Percentiles rank a stretch among this genome's conserved stretches.
These are phyloP conservation scores for Wickerhamiella alocasiicola DNA, from an alignment of 805 yeast genomes.

Conservation along the genomic window DNA sequence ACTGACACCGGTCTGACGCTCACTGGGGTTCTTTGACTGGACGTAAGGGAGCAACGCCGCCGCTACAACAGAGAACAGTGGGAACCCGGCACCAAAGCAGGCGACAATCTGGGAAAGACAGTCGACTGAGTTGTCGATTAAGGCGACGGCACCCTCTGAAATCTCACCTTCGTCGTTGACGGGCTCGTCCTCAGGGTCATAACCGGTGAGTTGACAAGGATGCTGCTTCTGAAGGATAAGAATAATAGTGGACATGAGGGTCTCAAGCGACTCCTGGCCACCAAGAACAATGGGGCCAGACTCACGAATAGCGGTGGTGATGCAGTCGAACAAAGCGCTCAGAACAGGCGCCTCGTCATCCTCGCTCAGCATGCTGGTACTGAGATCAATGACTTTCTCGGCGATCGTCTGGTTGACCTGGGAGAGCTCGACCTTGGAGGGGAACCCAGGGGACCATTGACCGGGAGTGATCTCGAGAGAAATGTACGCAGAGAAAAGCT, in stretches of 20 bases:
- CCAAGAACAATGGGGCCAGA: slow-evolving; percentile 62
- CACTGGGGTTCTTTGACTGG: slow-evolving; percentile 42
- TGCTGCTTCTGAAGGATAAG: slow-evolving; percentile 70
- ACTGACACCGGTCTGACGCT: slow-evolving; percentile 77
- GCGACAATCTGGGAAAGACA: slow-evolving; percentile 64
- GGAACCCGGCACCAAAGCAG: slow-evolving; percentile 72
- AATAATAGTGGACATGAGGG: slow-evolving; percentile 58
- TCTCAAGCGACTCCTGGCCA: slow-evolving; percentile 45
- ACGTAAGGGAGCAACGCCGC: slow-evolving; percentile 39
- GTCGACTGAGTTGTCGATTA: slow-evolving; percentile 77
- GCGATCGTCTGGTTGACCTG: slow-evolving; percentile 48
- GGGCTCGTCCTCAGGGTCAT: slow-evolving; percentile 39
- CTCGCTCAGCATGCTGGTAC: slow-evolving; percentile 51
- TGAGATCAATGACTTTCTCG: slow-evolving; percentile 51
- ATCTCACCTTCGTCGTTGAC: slow-evolving; percentile 23
- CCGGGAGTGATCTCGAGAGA: slow-evolving; percentile 8
- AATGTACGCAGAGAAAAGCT: slow-evolving; percentile 57
- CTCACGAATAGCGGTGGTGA: slow-evolving; percentile 52
- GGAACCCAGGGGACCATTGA: slow-evolving; percentile 28
- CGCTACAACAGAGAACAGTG: slow-evolving; percentile 65
- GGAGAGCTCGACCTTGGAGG: slow-evolving; percentile 17
- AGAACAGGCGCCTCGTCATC: slow-evolving; percentile 82
- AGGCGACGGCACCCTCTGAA: slow-evolving; percentile 46
- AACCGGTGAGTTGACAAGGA: slow-evolving; percentile 62
- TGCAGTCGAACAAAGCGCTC: slow-evolving; percentile 58